Base-by-base conservation (phyloP, 1,284 basidiomycete species). In the Trametes versicolor region DNA sequence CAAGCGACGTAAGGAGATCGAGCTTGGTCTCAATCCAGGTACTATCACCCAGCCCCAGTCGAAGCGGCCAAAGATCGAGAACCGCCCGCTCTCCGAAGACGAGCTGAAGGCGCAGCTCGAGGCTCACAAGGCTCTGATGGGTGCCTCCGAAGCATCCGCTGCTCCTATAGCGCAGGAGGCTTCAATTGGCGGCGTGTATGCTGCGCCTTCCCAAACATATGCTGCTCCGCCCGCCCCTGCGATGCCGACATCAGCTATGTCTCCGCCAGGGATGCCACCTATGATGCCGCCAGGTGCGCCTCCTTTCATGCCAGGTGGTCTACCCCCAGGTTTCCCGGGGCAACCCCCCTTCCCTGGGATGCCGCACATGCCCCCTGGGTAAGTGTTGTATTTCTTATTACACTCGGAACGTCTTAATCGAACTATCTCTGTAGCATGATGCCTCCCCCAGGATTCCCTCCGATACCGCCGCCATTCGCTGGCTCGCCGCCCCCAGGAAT, bases 51-150 rank as follows among this genome's bases (percentile, higher is more conserved):
- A 93, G 65, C 89, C 92, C 6, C 89, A 86, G 45, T 82, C 88
- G 19, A 97, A 97, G 78, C 85, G 94, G 21, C 92, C 94, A 10
- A 92, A 94, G 77, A 86, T 93, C 57, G 92, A 96, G 68, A 96
- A 97, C 72, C 86, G 88, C 10, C 85, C 90, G 5, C 81, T 98
- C 6, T 85, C 90, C 0, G 93, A 96, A 72, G 93, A 93, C 0
- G 93, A 98, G 75, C 83, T 98, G 27, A 88, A 87, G 66, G 89
- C 90, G 0, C 95, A 97, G 76, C 85, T 99, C 1, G 90, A 89
- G 66, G 93, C 95, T 7, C 97, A 99, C 81, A 96, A 93, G 77
- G 91, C 92, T 2, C 84, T 99, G 47, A 98, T 99, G 97, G 93
- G 94, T 36, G 85, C 85, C 2, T 71, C 72, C 3, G 75, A 76